Evolutionary conservation across 805 yeast genomes (phyloP).

Genomic region (Saturnispora sanitii): DNA sequence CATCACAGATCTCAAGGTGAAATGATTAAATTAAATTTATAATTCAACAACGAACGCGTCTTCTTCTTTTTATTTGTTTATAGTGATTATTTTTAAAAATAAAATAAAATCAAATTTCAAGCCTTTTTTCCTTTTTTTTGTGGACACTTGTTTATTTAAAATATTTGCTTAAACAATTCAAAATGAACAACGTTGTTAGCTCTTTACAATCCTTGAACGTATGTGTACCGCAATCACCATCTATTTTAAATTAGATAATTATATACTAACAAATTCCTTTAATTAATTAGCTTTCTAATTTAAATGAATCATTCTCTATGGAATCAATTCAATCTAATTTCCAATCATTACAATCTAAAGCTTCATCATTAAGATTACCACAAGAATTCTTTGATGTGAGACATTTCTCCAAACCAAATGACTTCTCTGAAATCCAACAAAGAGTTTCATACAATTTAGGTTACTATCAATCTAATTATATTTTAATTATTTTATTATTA

Average conservation of each 20-base stretch:
- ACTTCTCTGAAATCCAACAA: conserved; percentile 80
- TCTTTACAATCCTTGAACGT: conserved; percentile 4
- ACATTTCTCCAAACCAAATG: conserved; percentile 82
- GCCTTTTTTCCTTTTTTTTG: not conserved
- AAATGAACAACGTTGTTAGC: conserved; percentile 1
- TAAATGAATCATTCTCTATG: conserved; percentile 39
- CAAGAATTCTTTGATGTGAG: conserved; percentile 90
- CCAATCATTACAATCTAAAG: conserved; percentile 45
- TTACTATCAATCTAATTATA: conserved; percentile 81
- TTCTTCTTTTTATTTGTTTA: too few relatives aligned
- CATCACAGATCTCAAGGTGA: conserved; percentile 28
- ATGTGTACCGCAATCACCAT: not conserved
- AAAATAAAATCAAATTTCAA: not conserved
- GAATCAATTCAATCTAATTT: conserved; percentile 37
- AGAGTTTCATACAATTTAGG: conserved; percentile 81
- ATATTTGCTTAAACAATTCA: not conserved
- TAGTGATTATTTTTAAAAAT: too few relatives aligned
- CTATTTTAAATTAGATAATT: too few relatives aligned
- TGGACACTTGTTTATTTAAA: not conserved
- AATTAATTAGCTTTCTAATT: conserved; percentile 20
- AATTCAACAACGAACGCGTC: too few relatives aligned
- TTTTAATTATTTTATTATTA: conserved; percentile 58
- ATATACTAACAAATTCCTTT: not conserved
- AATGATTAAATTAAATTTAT: conserved; percentile 11
- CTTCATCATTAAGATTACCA: conserved; percentile 73